Percentiles rank a stretch among this genome's conserved stretches.
phyloP scores from a whole-genome alignment of 1,139 yeast species.

The Taphrina betulina region DNA sequence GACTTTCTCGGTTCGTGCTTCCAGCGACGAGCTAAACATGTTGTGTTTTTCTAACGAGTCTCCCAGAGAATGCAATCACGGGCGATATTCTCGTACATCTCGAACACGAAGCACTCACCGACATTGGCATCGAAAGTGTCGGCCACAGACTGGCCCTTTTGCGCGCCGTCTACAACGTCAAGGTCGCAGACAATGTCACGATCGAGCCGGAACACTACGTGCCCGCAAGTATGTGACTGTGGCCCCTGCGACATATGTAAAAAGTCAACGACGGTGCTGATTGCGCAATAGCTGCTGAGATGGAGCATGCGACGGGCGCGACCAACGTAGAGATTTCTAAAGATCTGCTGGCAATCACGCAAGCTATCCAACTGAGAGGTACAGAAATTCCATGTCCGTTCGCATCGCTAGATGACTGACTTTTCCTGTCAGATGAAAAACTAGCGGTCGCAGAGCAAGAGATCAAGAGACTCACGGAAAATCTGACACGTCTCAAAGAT shows the following conservation, averaged over 20 bases:
- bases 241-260: too few species aligned
- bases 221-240: slow-evolving; percentile 34
- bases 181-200: slow-evolving; percentile 41
- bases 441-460: slow-evolving; percentile 45
- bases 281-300: slow-evolving; percentile 3
- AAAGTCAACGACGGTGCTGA: neutral
- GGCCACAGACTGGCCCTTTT: slow-evolving; percentile 49
- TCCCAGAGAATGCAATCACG: slow-evolving; percentile 45
- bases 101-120: slow-evolving; percentile 46
- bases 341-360: slow-evolving; percentile 36
- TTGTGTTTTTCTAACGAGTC: neutral
- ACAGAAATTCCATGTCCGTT: neutral
- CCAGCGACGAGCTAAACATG: neutral
- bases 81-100: slow-evolving; percentile 49
- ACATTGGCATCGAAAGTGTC: slow-evolving; percentile 47
- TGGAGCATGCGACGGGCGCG: slow-evolving; percentile 5
- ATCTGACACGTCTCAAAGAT: slow-evolving; percentile 45
- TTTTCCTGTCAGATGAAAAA: slow-evolving; percentile 44
- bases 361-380: slow-evolving; percentile 38
- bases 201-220: slow-evolving; percentile 42
- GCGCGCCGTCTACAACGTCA: slow-evolving; percentile 44
- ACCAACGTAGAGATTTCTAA: slow-evolving; percentile 23
- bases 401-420: neutral
- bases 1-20: slow-evolving; percentile 32
- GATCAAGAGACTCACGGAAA: slow-evolving; percentile 44